Evolutionary conservation across 208 protist species (phyloP).

Genomic region (Trichomonas vaginalis): DNA sequence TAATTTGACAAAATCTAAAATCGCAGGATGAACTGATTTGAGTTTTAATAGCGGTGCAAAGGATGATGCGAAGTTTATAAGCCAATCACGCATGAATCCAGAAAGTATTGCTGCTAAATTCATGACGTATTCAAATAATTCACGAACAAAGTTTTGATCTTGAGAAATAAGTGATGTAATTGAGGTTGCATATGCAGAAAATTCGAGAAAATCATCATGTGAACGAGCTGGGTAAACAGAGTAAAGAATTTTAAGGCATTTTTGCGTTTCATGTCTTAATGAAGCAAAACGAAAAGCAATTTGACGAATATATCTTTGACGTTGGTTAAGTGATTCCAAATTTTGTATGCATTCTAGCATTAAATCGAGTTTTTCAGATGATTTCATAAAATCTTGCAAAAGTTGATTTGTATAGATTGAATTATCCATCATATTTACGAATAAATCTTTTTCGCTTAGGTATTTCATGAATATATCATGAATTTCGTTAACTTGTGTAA

Average conservation of each 20-base stretch:
- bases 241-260: not conserved
- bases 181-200: not conserved
- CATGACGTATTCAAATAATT: not conserved
- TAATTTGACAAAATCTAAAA: not conserved
- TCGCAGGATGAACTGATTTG: not conserved
- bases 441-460: not conserved
- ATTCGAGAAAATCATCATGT: not conserved
- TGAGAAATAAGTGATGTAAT: not conserved
- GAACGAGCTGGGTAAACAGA: not conserved
- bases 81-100: too few species aligned
- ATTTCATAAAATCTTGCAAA: not conserved
- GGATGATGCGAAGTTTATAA: not conserved
- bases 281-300: not conserved
- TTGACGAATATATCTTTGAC: not conserved
- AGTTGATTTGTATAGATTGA: not conserved
- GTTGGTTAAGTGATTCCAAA: not conserved
- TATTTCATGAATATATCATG: not conserved
- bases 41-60: not conserved
- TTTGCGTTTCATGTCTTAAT: not conserved
- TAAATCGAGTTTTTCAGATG: not conserved
- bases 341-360: not conserved
- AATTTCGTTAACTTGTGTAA: not conserved
- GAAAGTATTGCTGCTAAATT: not conserved
- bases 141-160: not conserved
- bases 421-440: not conserved